Conservation (phyloP, 352 stramenopile species). For the Phytopythium cucurbitacearum region DNA sequence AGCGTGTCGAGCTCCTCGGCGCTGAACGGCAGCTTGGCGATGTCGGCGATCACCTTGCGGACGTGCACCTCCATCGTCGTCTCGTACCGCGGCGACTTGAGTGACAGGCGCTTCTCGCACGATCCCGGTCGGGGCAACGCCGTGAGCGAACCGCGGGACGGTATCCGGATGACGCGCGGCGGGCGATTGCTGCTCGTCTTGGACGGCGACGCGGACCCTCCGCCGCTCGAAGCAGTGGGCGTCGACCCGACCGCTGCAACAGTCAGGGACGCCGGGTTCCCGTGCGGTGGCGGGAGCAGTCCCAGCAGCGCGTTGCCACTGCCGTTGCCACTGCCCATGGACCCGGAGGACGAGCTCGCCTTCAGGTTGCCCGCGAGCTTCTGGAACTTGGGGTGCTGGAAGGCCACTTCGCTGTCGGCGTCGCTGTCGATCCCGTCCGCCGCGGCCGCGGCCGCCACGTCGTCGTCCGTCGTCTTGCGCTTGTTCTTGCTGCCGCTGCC, state of each 20-base stretch:
- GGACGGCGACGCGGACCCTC: constrained; percentile 15
- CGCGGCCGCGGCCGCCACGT: not conserved
- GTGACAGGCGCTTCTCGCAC: constrained; percentile 41
- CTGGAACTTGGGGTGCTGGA: constrained; percentile 46
- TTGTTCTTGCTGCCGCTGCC: constrained; percentile 28
- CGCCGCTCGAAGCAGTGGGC: constrained; percentile 3
- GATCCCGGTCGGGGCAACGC: constrained; percentile 14
- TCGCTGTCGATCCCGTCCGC: constrained; percentile 18
- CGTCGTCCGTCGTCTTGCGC: constrained; percentile 43
- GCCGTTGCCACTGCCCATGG: constrained; percentile 29
- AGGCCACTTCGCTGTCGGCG: constrained; percentile 16
- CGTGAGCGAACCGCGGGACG: constrained; percentile 38
- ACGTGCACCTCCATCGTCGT: constrained; percentile 71
- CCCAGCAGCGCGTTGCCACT: constrained; percentile 32
- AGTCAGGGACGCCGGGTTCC: too few species aligned
- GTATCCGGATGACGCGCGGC: constrained; percentile 36
- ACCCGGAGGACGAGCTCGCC: constrained; percentile 39
- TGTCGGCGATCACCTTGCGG: constrained; percentile 59
- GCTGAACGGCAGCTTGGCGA: constrained; percentile 61
- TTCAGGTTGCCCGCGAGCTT: constrained; percentile 41
- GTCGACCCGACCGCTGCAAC: too few species aligned
- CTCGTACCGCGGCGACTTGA: constrained; percentile 71
- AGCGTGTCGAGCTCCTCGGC: constrained; percentile 57
- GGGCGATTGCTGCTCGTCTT: constrained; percentile 37
- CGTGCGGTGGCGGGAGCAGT: constrained; percentile 28